A percentile compares a stretch with the other conserved stretches of the same genome.
Evolutionary conservation across 202 grass and related monocot species (phyloP).

Genomic region (Dendrocalamus latiflorus): DNA sequence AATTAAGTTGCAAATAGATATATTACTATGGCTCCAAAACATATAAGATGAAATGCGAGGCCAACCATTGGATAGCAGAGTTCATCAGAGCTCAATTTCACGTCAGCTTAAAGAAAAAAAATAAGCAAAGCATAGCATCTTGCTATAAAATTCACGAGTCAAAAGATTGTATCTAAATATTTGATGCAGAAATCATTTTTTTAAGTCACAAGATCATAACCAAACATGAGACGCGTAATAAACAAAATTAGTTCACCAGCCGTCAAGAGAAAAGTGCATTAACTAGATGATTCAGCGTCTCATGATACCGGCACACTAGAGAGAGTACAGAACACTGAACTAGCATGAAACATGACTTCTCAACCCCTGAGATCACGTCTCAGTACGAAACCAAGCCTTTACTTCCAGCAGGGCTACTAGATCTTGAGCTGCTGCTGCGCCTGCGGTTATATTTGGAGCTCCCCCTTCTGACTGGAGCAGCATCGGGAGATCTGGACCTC

Average conservation of each 20-base stretch:
- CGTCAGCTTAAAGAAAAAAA: neutral
- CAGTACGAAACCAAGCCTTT: slow-evolving; percentile 72
- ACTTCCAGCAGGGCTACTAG: slow-evolving; percentile 54
- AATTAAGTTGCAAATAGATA: neutral
- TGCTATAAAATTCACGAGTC: no score
- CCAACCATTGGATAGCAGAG: no score
- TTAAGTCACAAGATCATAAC: neutral
- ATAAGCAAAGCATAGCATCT: no score
- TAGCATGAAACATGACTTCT: slow-evolving; percentile 4
- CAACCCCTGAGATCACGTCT: slow-evolving; percentile 6
- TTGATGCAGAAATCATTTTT: neutral
- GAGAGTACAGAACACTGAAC: neutral
- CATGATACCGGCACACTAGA: neutral
- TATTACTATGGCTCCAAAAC: neutral
- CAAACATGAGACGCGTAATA: neutral
- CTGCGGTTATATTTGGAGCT: slow-evolving; percentile 45
- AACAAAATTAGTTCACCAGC: neutral
- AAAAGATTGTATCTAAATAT: neutral
- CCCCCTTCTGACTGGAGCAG: slow-evolving; percentile 21
- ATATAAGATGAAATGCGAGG: neutral
- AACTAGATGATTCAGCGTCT: neutral
- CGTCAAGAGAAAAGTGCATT: neutral
- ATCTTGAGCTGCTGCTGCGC: slow-evolving; percentile 60
- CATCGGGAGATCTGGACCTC: slow-evolving; percentile 45
- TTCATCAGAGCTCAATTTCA: no score